A percentile compares a stretch with the other conserved stretches of the same genome.
phyloP scores from a whole-genome alignment of 176 grass and related monocot species.

The Chloris gayana region DNA sequence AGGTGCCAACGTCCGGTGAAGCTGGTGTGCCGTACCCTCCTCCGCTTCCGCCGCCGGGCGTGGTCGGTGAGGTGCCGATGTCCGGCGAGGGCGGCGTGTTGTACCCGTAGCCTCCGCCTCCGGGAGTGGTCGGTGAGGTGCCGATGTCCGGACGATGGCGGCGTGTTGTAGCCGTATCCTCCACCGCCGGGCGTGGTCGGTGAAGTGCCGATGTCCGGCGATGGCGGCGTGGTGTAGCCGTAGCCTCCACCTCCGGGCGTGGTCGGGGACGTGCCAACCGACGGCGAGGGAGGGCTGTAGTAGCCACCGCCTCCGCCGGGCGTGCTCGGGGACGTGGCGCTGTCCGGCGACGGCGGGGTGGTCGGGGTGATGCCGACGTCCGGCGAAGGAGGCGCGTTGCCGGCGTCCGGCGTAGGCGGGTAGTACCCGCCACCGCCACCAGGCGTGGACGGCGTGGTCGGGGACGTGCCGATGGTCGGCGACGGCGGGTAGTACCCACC shows the following conservation, averaged over 20 bases:
- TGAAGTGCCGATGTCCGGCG: slow-evolving; percentile 7
- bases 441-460: slow-evolving; percentile 7
- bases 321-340: neutral
- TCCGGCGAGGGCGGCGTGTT: slow-evolving; percentile 21
- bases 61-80: neutral
- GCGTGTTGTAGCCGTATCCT: neutral
- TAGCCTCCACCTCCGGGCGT: neutral
- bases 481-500: slow-evolving; percentile 32
- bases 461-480: slow-evolving; percentile 8
- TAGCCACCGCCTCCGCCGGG: neutral
- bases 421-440: neutral
- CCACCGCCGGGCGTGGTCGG: neutral
- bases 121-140: neutral
- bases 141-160: neutral
- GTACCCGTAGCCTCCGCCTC: neutral
- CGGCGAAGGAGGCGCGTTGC: slow-evolving; percentile 32
- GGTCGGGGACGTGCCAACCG: neutral
- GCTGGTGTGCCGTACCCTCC: neutral
- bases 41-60: neutral
- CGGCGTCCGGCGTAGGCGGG: slow-evolving; percentile 21
- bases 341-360: neutral
- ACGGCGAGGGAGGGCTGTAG: neutral
- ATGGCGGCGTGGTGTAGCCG: slow-evolving; percentile 20
- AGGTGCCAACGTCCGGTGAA: neutral
- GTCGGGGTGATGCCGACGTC: slow-evolving; percentile 3